These are phyloP conservation scores for Oryza longistaminata DNA, from an alignment of 176 grass and related monocot species.

Conservation along the genomic window DNA sequence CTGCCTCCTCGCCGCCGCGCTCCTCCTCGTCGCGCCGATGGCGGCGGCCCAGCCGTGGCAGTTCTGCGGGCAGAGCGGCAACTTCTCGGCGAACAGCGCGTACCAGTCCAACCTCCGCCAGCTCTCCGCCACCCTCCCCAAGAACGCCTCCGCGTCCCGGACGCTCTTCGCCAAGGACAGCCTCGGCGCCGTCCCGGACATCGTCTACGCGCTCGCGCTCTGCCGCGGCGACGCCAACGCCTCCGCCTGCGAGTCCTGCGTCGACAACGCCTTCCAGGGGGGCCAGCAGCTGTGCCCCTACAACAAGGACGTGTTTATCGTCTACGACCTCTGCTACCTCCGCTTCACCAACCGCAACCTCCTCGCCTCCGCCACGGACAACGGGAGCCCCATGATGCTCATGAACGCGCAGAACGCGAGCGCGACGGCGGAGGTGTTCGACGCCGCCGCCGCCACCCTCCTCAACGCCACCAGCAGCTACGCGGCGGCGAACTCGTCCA, in stretches of 20 bases:
- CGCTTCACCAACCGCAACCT: constrained; percentile 39
- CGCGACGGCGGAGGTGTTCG: constrained; percentile 22
- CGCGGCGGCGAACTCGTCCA: constrained; percentile 38
- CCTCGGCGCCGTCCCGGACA: constrained; percentile 20
- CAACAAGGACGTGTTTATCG: neutral
- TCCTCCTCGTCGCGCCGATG: neutral
- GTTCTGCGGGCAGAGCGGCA: neutral
- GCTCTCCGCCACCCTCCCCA: constrained; percentile 44
- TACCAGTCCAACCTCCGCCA: constrained; percentile 45
- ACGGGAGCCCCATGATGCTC: accelerated
- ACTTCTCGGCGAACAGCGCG: constrained; percentile 14
- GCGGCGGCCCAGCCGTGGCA: neutral
- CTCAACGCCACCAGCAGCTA: constrained; percentile 30
- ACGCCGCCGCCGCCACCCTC: constrained; percentile 21
- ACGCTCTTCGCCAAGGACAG: no score
- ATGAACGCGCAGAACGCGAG: neutral
- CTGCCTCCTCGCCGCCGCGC: neutral
- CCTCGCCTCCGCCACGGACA: neutral
- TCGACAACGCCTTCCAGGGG: constrained; percentile 21
- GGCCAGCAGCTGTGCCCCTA: constrained; percentile 13
- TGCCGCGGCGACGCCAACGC: constrained; percentile 50
- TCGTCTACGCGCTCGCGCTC: constrained; percentile 32
- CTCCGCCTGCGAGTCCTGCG: constrained; percentile 33
- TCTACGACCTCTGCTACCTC: constrained; percentile 35
- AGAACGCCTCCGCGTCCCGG: constrained; percentile 3